These are phyloP conservation scores for Anthostomella pinea DNA, from an alignment of 2,329 filamentous ascomycete species.

Conservation along the genomic window DNA sequence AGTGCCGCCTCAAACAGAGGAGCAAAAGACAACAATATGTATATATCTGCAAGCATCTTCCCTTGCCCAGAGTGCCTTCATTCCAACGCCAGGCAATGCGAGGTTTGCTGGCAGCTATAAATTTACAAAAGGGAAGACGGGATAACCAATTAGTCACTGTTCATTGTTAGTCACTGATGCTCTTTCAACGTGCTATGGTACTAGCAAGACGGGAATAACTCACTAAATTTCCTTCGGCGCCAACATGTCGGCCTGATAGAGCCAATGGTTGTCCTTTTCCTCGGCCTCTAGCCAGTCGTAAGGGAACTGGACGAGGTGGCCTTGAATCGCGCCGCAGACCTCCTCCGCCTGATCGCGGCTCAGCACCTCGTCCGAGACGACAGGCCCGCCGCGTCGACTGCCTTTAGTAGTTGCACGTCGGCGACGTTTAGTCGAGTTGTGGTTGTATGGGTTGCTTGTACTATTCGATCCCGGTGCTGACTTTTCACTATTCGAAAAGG, in stretches of 20 bases:
- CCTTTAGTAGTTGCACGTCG: slow-evolving; percentile 69
- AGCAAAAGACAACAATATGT: no score
- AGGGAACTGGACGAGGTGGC: slow-evolving; percentile 85
- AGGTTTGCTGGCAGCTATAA: no score
- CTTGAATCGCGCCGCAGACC: slow-evolving; percentile 77
- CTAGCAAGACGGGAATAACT: slow-evolving; percentile 37
- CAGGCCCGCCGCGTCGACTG: slow-evolving; percentile 61
- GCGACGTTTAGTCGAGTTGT: slow-evolving; percentile 55
- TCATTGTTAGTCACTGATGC: slow-evolving; percentile 14
- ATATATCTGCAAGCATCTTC: no score
- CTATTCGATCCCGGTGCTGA: slow-evolving; percentile 35
- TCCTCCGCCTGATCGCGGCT: slow-evolving; percentile 75
- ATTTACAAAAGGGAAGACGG: no score
- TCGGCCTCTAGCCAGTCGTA: slow-evolving; percentile 94
- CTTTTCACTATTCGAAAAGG: slow-evolving; percentile 54
- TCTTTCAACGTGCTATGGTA: not conserved
- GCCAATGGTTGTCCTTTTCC: slow-evolving; percentile 91
- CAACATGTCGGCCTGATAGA: slow-evolving; percentile 93
- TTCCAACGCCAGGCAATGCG: slow-evolving; percentile 12
- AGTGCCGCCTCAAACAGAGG: no score
- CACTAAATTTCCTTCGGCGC: slow-evolving; percentile 97
- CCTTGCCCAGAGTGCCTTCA: no score
- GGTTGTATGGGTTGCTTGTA: slow-evolving; percentile 32
- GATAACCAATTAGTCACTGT: slow-evolving; percentile 24
- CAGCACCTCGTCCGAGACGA: slow-evolving; percentile 71